A percentile compares a stretch with the other conserved stretches of the same genome.
Evolutionary conservation across 805 yeast genomes (phyloP).

Genomic region (Lipomyces mesembrius): DNA sequence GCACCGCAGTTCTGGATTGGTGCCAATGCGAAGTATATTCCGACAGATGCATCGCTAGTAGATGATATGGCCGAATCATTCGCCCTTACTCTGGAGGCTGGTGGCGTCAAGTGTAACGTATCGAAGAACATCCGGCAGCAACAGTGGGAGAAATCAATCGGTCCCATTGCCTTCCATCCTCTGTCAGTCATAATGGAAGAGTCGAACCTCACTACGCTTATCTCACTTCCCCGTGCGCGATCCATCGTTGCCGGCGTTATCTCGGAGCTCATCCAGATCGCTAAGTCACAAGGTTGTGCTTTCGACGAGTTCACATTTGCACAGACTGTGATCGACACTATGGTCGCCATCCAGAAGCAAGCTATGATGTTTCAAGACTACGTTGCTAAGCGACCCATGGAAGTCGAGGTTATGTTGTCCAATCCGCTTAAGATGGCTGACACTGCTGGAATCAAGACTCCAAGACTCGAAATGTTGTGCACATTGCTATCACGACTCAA

Average conservation of each 20-base stretch:
- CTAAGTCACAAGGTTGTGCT: slow-evolving; percentile 25
- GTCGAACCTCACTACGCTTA: slow-evolving; percentile 29
- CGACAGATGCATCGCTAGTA: slow-evolving; percentile 21
- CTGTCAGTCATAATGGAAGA: slow-evolving; percentile 37
- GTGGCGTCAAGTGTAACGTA: slow-evolving; percentile 30
- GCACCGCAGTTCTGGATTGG: slow-evolving; percentile 33
- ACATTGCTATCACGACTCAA: slow-evolving; percentile 53
- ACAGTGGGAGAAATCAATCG: slow-evolving; percentile 38
- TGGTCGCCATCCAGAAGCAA: slow-evolving; percentile 21
- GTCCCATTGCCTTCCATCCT: slow-evolving; percentile 37
- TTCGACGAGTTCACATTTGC: slow-evolving; percentile 20
- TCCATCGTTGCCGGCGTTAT: slow-evolving; percentile 22
- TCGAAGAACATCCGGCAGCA: slow-evolving; percentile 36
- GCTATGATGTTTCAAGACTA: slow-evolving; percentile 38
- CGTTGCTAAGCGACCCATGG: slow-evolving; percentile 57
- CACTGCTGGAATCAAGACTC: slow-evolving; percentile 57
- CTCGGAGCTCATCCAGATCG: slow-evolving; percentile 31
- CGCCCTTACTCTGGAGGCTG: slow-evolving; percentile 38
- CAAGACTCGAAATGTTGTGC: slow-evolving; percentile 63
- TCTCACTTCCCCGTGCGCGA: slow-evolving; percentile 24
- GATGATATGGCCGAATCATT: slow-evolving; percentile 37
- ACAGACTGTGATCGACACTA: slow-evolving; percentile 13
- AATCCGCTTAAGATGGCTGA: slow-evolving; percentile 60
- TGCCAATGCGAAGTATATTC: slow-evolving; percentile 9
- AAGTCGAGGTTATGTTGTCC: slow-evolving; percentile 73